phyloP scores from a whole-genome alignment of 2,329 filamentous ascomycete genomes.

The Meredithiella fracta region DNA sequence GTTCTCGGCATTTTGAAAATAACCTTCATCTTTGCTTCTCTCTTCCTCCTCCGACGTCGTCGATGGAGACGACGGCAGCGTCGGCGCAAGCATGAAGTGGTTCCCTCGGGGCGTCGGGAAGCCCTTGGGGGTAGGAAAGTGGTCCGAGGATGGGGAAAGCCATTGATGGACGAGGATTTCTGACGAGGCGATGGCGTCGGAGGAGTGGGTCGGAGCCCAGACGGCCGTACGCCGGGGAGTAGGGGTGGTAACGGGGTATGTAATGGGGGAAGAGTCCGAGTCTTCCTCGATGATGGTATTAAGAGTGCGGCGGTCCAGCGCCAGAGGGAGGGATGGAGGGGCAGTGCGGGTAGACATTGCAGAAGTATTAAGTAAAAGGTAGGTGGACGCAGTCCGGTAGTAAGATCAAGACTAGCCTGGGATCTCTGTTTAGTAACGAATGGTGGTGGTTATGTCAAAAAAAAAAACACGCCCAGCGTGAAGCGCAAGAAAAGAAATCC shows the following conservation, averaged over 20 bases:
- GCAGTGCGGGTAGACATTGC: background rate
- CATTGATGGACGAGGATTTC: slow-evolving; percentile 39
- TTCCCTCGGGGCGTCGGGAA: slow-evolving; percentile 57
- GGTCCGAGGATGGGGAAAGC: slow-evolving; percentile 42
- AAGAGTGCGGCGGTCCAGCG: slow-evolving; percentile 41
- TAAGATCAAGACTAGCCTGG: too few species aligned
- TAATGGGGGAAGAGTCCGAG: background rate
- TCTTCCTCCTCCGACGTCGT: background rate
- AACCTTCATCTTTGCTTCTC: background rate
- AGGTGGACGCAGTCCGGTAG: too few species aligned
- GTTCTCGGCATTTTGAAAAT: background rate
- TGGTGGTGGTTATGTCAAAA: too few species aligned
- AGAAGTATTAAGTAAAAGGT: background rate
- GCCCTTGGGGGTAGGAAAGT: slow-evolving; percentile 35
- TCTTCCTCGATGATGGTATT: slow-evolving; percentile 51
- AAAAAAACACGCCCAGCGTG: too few species aligned
- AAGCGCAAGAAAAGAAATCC: too few species aligned
- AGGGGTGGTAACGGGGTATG: background rate
- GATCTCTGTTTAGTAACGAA: too few species aligned
- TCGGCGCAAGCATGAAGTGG: slow-evolving; percentile 46
- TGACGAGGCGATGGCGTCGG: slow-evolving; percentile 17
- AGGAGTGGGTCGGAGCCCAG: background rate
- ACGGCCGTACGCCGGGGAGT: background rate
- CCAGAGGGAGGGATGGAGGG: slow-evolving; percentile 19
- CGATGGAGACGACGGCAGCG: slow-evolving; percentile 32